Evolutionary conservation across 108 stramenopile species (phyloP).

Genomic region (Fragilaria radians): DNA sequence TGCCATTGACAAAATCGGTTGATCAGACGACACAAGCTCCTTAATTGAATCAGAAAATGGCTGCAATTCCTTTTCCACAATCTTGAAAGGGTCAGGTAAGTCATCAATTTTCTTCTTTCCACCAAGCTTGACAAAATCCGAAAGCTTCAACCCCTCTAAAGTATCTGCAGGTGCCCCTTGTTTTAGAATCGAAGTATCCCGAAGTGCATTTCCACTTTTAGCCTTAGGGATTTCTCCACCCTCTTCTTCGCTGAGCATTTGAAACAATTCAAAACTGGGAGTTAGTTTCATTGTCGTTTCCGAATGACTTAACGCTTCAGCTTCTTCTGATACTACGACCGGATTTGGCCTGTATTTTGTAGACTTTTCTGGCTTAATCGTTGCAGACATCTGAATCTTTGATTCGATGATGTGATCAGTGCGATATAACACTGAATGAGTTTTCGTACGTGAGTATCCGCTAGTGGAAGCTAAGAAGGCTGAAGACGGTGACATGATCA

Average conservation of each 20-base stretch:
- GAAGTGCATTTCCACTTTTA: slow-evolving; percentile 60
- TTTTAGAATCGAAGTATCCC: slow-evolving; percentile 51
- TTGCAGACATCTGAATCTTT: too few relatives aligned
- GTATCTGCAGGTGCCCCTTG: slow-evolving; percentile 34
- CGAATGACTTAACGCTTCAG: slow-evolving; percentile 76
- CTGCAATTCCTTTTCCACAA: slow-evolving; percentile 88
- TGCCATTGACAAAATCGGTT: slow-evolving; percentile 95
- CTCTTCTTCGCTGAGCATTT: slow-evolving; percentile 63
- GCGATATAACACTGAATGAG: too few relatives aligned
- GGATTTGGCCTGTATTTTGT: slow-evolving; percentile 47
- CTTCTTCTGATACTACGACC: slow-evolving; percentile 75
- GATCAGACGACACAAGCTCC: slow-evolving; percentile 93
- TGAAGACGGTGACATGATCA: too few relatives aligned
- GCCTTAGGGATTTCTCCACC: slow-evolving; percentile 53
- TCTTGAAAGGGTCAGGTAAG: slow-evolving; percentile 80
- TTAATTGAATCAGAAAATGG: slow-evolving; percentile 94
- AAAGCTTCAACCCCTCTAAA: slow-evolving; percentile 46
- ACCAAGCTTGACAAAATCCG: slow-evolving; percentile 23
- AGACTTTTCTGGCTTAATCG: too few relatives aligned
- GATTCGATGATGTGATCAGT: too few relatives aligned
- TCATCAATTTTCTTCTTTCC: slow-evolving; percentile 41
- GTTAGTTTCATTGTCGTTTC: slow-evolving; percentile 83
- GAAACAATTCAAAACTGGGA: slow-evolving; percentile 80
- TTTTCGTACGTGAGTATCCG: too few relatives aligned
- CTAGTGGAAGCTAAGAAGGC: too few relatives aligned